These are phyloP conservation scores for Endocarpon pusillum DNA, from an alignment of 495 filamentous ascomycete species.

Conservation along the genomic window DNA sequence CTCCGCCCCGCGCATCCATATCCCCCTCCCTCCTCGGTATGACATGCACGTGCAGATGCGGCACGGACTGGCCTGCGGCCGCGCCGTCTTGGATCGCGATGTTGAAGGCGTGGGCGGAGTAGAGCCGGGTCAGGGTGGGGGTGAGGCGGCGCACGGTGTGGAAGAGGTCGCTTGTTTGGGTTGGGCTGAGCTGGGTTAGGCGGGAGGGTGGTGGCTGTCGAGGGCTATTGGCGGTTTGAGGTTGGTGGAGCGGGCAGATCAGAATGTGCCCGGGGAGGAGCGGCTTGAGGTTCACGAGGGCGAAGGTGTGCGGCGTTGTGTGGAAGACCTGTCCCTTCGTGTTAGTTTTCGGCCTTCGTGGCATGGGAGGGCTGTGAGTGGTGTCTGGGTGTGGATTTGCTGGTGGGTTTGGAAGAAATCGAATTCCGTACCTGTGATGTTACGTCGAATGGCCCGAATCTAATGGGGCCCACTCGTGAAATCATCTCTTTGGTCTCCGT, in stretches of 20 bases:
- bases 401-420: not conserved
- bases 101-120: slow-evolving; percentile 54
- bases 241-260: slow-evolving; percentile 38
- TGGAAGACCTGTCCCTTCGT: slow-evolving; percentile 57
- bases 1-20: slow-evolving; percentile 32
- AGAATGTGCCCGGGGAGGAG: slow-evolving; percentile 89
- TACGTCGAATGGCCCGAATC: slow-evolving; percentile 28
- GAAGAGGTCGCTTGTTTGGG: slow-evolving; percentile 75
- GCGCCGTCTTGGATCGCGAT: slow-evolving; percentile 83
- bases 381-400: not conserved
- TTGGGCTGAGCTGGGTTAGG: slow-evolving; percentile 52
- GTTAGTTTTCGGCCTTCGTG: not conserved
- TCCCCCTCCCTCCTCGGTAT: slow-evolving; percentile 56
- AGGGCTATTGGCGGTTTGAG: too few species aligned
- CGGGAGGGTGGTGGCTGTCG: slow-evolving; percentile 43
- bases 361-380: not conserved
- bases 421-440: slow-evolving; percentile 29
- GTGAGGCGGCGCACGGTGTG: slow-evolving; percentile 64
- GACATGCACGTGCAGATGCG: slow-evolving; percentile 86
- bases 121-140: slow-evolving; percentile 57
- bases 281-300: slow-evolving; percentile 87
- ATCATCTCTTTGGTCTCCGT: too few species aligned
- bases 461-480: too few species aligned
- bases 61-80: slow-evolving; percentile 77
- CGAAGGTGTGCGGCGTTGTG: slow-evolving; percentile 58